phyloP scores from a whole-genome alignment of 1,139 yeast species.

The Yamadazyma buinensis region DNA sequence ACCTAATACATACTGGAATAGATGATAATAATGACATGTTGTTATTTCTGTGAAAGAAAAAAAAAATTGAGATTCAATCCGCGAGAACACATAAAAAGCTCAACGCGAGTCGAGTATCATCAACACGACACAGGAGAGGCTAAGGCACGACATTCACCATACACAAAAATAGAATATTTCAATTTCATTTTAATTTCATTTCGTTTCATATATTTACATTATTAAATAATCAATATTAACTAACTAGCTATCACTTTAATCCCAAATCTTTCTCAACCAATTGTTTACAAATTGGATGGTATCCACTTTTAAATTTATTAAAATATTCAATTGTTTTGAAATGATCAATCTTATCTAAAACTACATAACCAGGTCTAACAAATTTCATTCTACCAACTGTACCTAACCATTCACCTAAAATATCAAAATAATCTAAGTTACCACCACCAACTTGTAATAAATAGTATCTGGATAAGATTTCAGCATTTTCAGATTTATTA shows the following conservation, averaged over 20 bases:
- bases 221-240: too few species aligned
- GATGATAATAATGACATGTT: conserved; percentile 13
- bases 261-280: conserved; percentile 75
- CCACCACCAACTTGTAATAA: conserved; percentile 51
- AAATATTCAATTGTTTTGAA: conserved; percentile 65
- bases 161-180: too few species aligned
- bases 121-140: too few species aligned
- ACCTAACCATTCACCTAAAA: conserved; percentile 77
- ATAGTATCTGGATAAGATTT: conserved; percentile 77
- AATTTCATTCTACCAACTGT: conserved; percentile 94
- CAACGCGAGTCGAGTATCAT: too few species aligned
- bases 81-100: too few species aligned
- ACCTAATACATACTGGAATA: conserved; percentile 15
- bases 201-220: too few species aligned
- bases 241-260: too few species aligned
- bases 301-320: conserved; percentile 49
- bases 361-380: conserved; percentile 79
- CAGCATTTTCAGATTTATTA: conserved; percentile 63
- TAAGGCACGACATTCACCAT: too few species aligned
- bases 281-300: conserved; percentile 83
- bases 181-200: too few species aligned
- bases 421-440: conserved; percentile 38
- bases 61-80: too few species aligned
- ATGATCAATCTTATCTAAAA: conserved; percentile 61
- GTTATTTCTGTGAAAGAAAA: too few species aligned